phyloP scores from a whole-genome alignment of 2,329 filamentous ascomycete genomes.

The Venturia nashicola region DNA sequence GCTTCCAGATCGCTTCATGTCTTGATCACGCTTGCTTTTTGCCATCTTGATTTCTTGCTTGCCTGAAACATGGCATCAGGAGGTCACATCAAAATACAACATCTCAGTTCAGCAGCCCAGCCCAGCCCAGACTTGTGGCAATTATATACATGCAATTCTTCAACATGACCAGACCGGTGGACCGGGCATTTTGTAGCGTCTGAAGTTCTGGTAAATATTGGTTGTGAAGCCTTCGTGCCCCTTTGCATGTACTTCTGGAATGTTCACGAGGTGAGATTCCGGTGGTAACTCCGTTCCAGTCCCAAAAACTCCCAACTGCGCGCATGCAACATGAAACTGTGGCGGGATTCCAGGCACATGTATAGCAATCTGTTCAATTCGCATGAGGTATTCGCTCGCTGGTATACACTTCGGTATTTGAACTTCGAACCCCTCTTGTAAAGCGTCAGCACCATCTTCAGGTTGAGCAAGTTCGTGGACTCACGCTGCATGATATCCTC shows the following conservation, averaged over 20 bases:
- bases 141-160: neutral
- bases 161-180: neutral
- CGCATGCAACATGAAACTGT: constrained; percentile 19
- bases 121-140: neutral
- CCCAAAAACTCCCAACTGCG: constrained; percentile 18
- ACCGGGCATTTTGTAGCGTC: constrained; percentile 3
- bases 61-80: neutral
- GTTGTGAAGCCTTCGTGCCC: constrained; percentile 24
- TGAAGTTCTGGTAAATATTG: constrained; percentile 27
- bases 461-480: constrained; percentile 15
- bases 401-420: constrained; percentile 16
- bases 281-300: constrained; percentile 14
- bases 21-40: constrained; percentile 1
- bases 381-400: constrained; percentile 14
- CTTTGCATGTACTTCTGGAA: constrained; percentile 23
- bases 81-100: neutral
- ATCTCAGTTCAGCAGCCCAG: neutral
- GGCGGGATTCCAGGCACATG: constrained; percentile 15
- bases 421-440: constrained; percentile 21
- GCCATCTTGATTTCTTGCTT: neutral
- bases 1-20: neutral
- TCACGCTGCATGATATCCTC: neutral
- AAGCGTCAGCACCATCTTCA: neutral
- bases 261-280: constrained; percentile 15
- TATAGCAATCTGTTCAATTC: constrained; percentile 16